phyloP scores from a whole-genome alignment of 108 stramenopile species.

The Cyclotella choctawhatcheeana region DNA sequence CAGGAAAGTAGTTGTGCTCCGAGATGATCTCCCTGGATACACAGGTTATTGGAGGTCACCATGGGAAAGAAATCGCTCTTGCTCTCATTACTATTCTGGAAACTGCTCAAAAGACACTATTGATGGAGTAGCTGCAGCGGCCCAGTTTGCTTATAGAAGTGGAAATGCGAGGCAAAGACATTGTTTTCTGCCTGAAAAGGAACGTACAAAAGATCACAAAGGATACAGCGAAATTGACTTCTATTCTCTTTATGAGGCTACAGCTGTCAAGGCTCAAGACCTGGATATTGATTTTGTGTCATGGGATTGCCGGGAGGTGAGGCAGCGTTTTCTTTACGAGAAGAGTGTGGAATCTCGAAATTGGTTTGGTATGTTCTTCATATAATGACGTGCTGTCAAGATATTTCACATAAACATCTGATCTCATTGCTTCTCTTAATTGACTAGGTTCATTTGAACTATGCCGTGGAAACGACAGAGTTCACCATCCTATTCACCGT shows the following conservation, averaged over 20 bases:
- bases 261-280: constrained; percentile 43
- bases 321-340: constrained; percentile 79
- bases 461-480: constrained; percentile 60
- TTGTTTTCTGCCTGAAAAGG: constrained; percentile 27
- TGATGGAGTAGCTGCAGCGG: constrained; percentile 29
- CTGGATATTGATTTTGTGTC: constrained; percentile 61
- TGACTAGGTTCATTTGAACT: constrained; percentile 42
- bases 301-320: constrained; percentile 81
- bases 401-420: no score
- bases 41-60: constrained; percentile 48
- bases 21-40: constrained; percentile 24
- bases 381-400: not conserved
- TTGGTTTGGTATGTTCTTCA: constrained; percentile 69
- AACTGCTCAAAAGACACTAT: constrained; percentile 5
- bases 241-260: constrained; percentile 73
- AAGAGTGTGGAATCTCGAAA: constrained; percentile 76
- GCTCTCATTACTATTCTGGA: not conserved
- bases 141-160: constrained; percentile 13
- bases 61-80: constrained; percentile 23
- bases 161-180: constrained; percentile 16
- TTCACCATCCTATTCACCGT: constrained; percentile 59
- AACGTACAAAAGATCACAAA: constrained; percentile 59
- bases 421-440: no score
- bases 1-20: not conserved
- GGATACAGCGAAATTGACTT: constrained; percentile 76